A percentile compares a stretch with the other conserved stretches of the same genome.
phyloP scores from a whole-genome alignment of 208 protist species.

The Crithidia thermophila region DNA sequence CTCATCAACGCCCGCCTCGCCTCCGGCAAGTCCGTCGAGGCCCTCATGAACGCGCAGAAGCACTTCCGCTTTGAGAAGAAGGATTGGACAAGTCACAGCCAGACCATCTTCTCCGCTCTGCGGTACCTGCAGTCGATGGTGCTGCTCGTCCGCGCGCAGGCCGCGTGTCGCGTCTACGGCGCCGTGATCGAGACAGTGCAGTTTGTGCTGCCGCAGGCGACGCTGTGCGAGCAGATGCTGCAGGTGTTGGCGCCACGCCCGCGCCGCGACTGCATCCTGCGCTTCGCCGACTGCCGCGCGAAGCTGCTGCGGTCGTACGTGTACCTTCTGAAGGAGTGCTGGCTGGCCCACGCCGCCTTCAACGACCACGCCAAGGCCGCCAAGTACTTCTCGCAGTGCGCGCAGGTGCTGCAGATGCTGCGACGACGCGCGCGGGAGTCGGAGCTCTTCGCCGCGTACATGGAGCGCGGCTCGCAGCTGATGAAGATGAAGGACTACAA shows the following conservation, averaged over 20 bases:
- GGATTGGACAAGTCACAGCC: slow-evolving; percentile 54
- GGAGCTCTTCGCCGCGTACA: slow-evolving; percentile 68
- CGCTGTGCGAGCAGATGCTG: slow-evolving; percentile 81
- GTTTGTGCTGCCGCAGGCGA: slow-evolving; percentile 74
- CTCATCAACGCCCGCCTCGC: slow-evolving; percentile 61
- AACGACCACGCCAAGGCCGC: slow-evolving; percentile 46
- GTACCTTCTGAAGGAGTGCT: slow-evolving; percentile 62
- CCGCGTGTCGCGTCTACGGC: slow-evolving; percentile 56
- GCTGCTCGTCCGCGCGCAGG: slow-evolving; percentile 71
- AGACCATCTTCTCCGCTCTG: slow-evolving; percentile 64
- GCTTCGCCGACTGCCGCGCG: slow-evolving; percentile 60
- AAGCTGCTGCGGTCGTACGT: slow-evolving; percentile 61
- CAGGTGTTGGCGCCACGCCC: slow-evolving; percentile 47
- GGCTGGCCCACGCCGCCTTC: slow-evolving; percentile 67
- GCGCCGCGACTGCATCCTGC: slow-evolving; percentile 53
- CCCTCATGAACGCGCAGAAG: slow-evolving; percentile 48
- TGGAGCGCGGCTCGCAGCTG: slow-evolving; percentile 80
- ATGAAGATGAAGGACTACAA: slow-evolving; percentile 59
- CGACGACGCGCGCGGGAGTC: slow-evolving; percentile 39
- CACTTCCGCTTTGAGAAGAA: slow-evolving; percentile 82
- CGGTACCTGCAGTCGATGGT: slow-evolving; percentile 84
- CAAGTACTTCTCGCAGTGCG: slow-evolving; percentile 75
- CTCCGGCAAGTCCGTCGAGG: slow-evolving; percentile 61
- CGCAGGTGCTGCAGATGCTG: slow-evolving; percentile 49
- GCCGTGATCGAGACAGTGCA: slow-evolving; percentile 78